A percentile compares a stretch with the other conserved stretches of the same genome.
These are phyloP conservation scores for Talaromyces piceae DNA, from an alignment of 2,329 filamentous ascomycete species.

Conservation along the genomic window DNA sequence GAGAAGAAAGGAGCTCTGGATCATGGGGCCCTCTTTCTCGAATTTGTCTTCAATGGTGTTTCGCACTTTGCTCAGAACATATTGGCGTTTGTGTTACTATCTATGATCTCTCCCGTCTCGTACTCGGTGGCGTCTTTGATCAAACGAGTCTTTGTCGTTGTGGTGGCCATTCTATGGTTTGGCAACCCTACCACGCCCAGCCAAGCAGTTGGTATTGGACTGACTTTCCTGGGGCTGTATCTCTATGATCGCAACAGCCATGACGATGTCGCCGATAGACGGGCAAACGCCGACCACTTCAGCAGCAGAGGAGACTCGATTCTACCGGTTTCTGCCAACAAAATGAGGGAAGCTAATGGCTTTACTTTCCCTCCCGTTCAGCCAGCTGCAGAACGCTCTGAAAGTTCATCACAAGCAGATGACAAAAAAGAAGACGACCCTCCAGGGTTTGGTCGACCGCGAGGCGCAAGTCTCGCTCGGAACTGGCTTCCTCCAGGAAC, in stretches of 20 bases:
- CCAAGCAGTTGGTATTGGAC: constrained; percentile 74
- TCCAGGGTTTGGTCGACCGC: constrained; percentile 34
- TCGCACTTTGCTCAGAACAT: constrained; percentile 98
- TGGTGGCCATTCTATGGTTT: constrained; percentile 94
- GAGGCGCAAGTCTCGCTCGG: constrained; percentile 31
- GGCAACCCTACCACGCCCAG: constrained; percentile 75
- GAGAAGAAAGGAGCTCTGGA: constrained; percentile 67
- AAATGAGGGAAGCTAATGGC: constrained; percentile 30
- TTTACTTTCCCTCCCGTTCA: constrained; percentile 27
- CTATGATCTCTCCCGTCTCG: constrained; percentile 89
- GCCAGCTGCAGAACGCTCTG: constrained; percentile 15
- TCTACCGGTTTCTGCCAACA: constrained; percentile 48
- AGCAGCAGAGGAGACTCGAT: constrained; percentile 57
- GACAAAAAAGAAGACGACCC: constrained; percentile 41
- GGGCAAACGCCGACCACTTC: constrained; percentile 57
- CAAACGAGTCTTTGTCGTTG: constrained; percentile 95
- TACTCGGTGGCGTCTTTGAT: constrained; percentile 95
- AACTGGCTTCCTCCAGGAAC: constrained; percentile 70
- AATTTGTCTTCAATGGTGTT: constrained; percentile 93
- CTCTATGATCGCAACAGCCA: constrained; percentile 91
- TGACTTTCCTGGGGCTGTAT: constrained; percentile 90
- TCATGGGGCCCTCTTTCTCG: constrained; percentile 57
- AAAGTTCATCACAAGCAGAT: constrained; percentile 16
- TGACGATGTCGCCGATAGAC: constrained; percentile 77
- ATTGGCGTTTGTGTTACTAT: constrained; percentile 83